Evolutionary conservation across 805 yeast species (phyloP).

Genomic region (Suhomyces pyralidae): DNA sequence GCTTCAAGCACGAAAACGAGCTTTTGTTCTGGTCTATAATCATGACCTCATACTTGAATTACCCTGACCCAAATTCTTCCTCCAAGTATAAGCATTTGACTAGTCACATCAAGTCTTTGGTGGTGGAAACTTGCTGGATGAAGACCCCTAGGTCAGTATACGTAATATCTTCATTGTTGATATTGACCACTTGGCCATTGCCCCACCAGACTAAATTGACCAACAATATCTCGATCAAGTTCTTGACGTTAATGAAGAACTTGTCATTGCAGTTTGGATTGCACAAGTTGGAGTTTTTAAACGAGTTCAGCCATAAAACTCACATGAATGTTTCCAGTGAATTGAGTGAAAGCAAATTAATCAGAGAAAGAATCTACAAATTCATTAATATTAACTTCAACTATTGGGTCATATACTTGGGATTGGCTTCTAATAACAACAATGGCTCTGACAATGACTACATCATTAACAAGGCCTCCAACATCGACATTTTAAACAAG

Average conservation of each 20-base stretch:
- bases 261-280: slow-evolving; percentile 42
- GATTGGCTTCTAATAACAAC: slow-evolving; percentile 28
- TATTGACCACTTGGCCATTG: slow-evolving; percentile 46
- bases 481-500: slow-evolving; percentile 19
- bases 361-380: slow-evolving; percentile 42
- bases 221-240: slow-evolving; percentile 35
- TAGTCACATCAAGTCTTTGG: slow-evolving; percentile 34
- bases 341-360: slow-evolving; percentile 29
- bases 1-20: slow-evolving; percentile 24
- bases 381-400: slow-evolving; percentile 41
- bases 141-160: slow-evolving; percentile 44
- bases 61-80: slow-evolving; percentile 11
- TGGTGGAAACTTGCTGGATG: slow-evolving; percentile 42
- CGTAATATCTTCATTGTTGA: slow-evolving; percentile 34
- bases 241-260: slow-evolving; percentile 36
- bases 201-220: slow-evolving; percentile 27
- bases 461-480: slow-evolving; percentile 33
- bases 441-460: slow-evolving; percentile 32
- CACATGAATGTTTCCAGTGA: slow-evolving; percentile 21
- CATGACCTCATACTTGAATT: slow-evolving; percentile 30
- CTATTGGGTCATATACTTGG: slow-evolving; percentile 41
- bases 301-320: slow-evolving; percentile 39
- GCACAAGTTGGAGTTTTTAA: slow-evolving; percentile 39
- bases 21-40: slow-evolving; percentile 42
- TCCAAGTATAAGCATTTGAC: slow-evolving; percentile 22